Conservation (phyloP, 148 eudicot genomes). For the Cornus suecica region DNA sequence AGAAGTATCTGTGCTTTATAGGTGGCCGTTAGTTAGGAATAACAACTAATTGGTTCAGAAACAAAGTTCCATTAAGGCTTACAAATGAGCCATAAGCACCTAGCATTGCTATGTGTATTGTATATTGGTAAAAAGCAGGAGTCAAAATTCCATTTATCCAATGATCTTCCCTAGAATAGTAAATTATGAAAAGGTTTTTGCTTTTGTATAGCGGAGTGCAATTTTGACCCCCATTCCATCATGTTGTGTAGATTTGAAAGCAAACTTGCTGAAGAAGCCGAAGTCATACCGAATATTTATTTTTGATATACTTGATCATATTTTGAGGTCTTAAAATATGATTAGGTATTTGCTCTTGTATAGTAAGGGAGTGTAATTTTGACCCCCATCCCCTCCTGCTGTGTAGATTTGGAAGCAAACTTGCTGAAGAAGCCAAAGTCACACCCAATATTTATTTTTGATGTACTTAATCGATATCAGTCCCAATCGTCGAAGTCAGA, state of each 20-base stretch:
- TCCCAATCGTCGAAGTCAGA: slow-evolving; percentile 43
- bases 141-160: not conserved
- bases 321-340: too few relatives aligned
- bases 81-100: not conserved
- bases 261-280: slow-evolving; percentile 30
- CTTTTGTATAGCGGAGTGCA: not conserved
- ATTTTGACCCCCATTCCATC: not conserved
- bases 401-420: slow-evolving; percentile 34
- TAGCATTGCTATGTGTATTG: not conserved
- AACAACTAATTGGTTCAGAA: not conserved
- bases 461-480: slow-evolving; percentile 41
- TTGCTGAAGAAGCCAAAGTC: slow-evolving; percentile 35
- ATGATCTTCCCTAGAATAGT: not conserved
- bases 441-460: slow-evolving; percentile 38
- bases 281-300: slow-evolving; percentile 39
- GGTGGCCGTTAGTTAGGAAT: not conserved
- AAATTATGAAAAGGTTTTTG: not conserved
- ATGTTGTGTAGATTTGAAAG: slow-evolving; percentile 32
- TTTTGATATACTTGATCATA: too few relatives aligned
- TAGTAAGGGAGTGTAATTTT: not conserved
- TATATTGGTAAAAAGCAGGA: not conserved
- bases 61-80: not conserved
- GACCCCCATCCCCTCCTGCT: not conserved
- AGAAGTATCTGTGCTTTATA: too few relatives aligned
- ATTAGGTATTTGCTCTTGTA: not conserved